Base-by-base conservation (phyloP, 768 basidiomycete species). In the Tephrocybe sp. region DNA sequence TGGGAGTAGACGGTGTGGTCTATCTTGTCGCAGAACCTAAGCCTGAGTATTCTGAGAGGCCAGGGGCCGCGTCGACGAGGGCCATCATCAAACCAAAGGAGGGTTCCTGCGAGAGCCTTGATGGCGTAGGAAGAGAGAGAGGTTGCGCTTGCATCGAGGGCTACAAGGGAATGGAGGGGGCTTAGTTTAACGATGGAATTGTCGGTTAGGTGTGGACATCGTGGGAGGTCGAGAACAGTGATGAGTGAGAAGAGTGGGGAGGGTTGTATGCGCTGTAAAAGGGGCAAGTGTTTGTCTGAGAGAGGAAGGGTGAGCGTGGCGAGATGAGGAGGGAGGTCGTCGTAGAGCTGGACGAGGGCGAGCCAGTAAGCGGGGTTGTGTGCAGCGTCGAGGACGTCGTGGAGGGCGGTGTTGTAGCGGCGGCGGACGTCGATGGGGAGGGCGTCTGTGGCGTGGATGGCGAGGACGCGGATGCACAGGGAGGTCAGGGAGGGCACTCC, bases 311-410 rank as follows among this genome's bases (percentile, higher is more conserved):
- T 53, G 61, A 77, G 79, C 1, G 61, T 58, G 2, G n/a, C n/a
- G n/a, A n/a, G n/a, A n/a, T n/a, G n/a, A n/a, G n/a, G n/a, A n/a
- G n/a, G 86, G 6, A 88, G 72, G 27, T 64, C 50, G 57, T 76
- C 59, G 67, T 82, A 82, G 24, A 87, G 57, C 58, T 88, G 88
- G 4, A 77, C 69, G 36, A 91, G 49, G 16, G 76, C 68, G 0
- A 75, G 79, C 85, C 87, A 89, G 12, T 85, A 65, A 10, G 74
- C 68, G 1, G 87, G 84, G 55, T 34, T n/a, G 9, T 85, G 78
- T 1, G 77, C 60, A 39, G 75, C 58, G 45, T 73, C 65, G 11
- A 56, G 44, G 5, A 58, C 54, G 58, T 24, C 74, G 69, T 37
- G 57, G 52, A 52, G 24, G 24, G 50, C 60, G 22, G 22, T 66